These are phyloP conservation scores for Chaetomium fimeti DNA, from an alignment of 495 filamentous ascomycete species.

Conservation along the genomic window DNA sequence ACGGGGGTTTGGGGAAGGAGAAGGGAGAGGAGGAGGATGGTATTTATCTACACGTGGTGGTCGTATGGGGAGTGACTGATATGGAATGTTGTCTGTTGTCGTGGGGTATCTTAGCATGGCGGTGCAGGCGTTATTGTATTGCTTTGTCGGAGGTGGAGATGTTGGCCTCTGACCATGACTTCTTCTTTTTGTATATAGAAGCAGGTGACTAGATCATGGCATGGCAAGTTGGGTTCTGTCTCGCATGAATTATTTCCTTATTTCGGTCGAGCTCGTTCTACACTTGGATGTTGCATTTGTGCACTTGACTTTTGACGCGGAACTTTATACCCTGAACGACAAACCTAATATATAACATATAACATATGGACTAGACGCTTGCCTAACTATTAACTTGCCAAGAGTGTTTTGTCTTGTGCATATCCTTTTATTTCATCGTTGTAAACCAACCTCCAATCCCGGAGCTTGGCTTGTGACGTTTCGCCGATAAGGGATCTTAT, in stretches of 20 bases:
- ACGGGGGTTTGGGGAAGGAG: not conserved
- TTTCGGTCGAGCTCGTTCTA: not conserved
- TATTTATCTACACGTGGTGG: not conserved
- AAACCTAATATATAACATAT: not conserved
- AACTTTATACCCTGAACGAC: too few species aligned
- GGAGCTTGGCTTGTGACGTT: not conserved
- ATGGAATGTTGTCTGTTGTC: not conserved
- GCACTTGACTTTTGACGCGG: not conserved
- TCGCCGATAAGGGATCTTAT: conserved; percentile 25
- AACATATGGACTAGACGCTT: not conserved
- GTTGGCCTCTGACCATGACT: conserved; percentile 1
- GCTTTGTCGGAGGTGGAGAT: not conserved
- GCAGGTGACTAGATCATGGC: not conserved
- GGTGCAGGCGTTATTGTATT: conserved; percentile 12
- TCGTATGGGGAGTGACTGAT: conserved; percentile 11
- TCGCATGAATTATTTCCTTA: not conserved
- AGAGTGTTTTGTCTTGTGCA: too few species aligned
- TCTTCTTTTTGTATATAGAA: conserved; percentile 13
- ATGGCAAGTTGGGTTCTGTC: not conserved
- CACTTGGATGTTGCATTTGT: not conserved
- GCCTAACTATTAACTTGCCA: too few species aligned
- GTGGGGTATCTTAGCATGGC: conserved; percentile 21
- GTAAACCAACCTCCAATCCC: not conserved
- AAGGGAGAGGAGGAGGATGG: not conserved
- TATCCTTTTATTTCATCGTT: too few species aligned